Conservation (phyloP, 2,329 filamentous ascomycete genomes). For the Seiridium cupressi region DNA sequence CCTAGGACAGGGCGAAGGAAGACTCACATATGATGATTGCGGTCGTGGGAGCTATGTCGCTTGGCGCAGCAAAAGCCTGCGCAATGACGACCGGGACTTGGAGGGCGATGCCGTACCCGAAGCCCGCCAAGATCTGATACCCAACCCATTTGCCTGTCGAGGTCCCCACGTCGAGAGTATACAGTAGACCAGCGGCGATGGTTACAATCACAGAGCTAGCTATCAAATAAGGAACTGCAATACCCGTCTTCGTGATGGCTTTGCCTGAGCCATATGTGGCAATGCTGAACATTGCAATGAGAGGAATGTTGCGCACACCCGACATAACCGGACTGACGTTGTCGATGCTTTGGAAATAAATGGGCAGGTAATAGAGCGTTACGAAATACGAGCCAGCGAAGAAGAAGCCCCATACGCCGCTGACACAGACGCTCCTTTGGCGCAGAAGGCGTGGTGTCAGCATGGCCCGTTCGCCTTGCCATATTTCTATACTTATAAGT, state of each 20-base stretch:
- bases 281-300: conserved; percentile 32
- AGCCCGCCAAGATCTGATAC: conserved; percentile 3
- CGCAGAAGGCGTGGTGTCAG: conserved; percentile 1
- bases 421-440: not conserved
- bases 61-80: not conserved
- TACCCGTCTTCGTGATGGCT: conserved; percentile 23
- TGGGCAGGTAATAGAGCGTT: conserved; percentile 33
- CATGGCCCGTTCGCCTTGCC: conserved; percentile 16
- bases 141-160: conserved; percentile 7
- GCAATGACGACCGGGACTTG: not conserved
- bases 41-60: not conserved
- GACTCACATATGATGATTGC: not conserved
- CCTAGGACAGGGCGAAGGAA: not conserved
- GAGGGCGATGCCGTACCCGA: not conserved
- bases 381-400: not conserved
- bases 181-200: conserved; percentile 26
- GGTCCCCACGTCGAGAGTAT: not conserved
- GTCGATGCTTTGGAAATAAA: conserved; percentile 25
- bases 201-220: conserved; percentile 30
- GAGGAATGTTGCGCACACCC: conserved; percentile 33
- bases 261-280: conserved; percentile 23
- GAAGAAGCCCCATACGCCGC: not conserved
- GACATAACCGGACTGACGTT: conserved; percentile 26
- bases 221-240: conserved; percentile 31
- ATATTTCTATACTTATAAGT: conserved; percentile 18